Percentiles rank a stretch among this genome's conserved stretches.
phyloP scores from a whole-genome alignment of 352 stramenopile genomes.

The Globisporangium radiosum region DNA sequence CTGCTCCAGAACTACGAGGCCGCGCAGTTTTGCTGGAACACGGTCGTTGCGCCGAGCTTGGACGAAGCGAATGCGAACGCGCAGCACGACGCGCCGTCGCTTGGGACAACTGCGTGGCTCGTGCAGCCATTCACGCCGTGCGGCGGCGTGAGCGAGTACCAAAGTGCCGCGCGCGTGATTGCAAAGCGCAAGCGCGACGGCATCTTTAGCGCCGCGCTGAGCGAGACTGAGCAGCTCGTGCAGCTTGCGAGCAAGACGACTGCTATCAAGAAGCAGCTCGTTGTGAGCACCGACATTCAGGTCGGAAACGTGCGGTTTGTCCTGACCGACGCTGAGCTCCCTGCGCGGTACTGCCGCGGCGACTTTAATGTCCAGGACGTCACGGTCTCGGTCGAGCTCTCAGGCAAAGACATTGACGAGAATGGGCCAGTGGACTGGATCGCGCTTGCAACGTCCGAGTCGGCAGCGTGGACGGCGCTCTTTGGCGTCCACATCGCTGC shows the following conservation, averaged over 20 bases:
- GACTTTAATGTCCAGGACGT: conserved; percentile 64
- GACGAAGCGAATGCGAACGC: conserved; percentile 26
- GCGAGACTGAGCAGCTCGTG: conserved; percentile 50
- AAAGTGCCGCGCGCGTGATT: conserved; percentile 53
- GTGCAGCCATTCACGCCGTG: conserved; percentile 54
- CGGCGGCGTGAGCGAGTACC: conserved; percentile 68
- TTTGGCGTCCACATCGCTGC: conserved; percentile 64
- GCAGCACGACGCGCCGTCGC: conserved; percentile 4
- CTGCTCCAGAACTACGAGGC: conserved; percentile 68
- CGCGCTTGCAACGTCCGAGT: conserved; percentile 39
- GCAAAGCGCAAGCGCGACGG: conserved; percentile 57
- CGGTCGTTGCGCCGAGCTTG: conserved; percentile 41
- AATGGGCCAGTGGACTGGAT: conserved; percentile 43
- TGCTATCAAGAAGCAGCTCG: conserved; percentile 45
- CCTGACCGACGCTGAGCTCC: conserved; percentile 51
- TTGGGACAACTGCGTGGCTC: conserved; percentile 32
- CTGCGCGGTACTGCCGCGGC: conserved; percentile 42
- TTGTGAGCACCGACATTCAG: conserved; percentile 51
- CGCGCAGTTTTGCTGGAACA: conserved; percentile 53
- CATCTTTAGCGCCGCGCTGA: conserved; percentile 52
- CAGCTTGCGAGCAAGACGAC: conserved; percentile 30
- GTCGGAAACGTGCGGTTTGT: conserved; percentile 59
- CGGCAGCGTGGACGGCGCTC: conserved; percentile 51
- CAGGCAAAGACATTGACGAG: conserved; percentile 47
- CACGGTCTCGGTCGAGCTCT: conserved; percentile 49